Evolutionary conservation across 352 stramenopile genomes (phyloP), one percentile per base, ranked within the genome.

Genomic region (Phytophthora tubulina): DNA sequence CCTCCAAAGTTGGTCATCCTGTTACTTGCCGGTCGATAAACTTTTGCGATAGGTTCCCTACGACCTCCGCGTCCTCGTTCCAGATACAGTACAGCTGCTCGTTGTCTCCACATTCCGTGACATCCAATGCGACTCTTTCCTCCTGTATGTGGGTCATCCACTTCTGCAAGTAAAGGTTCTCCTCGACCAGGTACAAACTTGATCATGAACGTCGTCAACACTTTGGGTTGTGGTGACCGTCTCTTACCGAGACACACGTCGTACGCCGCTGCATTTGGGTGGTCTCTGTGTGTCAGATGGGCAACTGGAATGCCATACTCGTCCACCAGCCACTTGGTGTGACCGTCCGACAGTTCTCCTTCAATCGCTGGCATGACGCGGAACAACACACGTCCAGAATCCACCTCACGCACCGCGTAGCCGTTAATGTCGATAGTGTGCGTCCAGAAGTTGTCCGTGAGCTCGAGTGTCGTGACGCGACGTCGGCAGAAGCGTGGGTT

Each of bases 361-460:
- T 78, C 72, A 31, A 80, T 69, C 0, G 60, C 32, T 0, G 68
- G 69, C 69, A 78, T 54, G 7, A 85, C 63, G 27, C 72, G 75
- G 56, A 83, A 81, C 36, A 85, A 21, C 9, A 64, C 67, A 27
- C 71, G 73, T 0, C 60, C 65, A 0, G 69, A 71, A 42, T 72
- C 51, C 13, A 68, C 73, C 41, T 85, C 75, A 13, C 63, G 65
- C 56, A 85, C 67, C 4, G 58, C 59, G 38, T 75, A 82, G 62
- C 73, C 76, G 61, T 72, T 54, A 31, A 72, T 66, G 55, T 80
- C 68, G 32, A 77, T 63, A 2, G 68, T 32, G 50, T 78, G 64
- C 36, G 72, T 71, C 72, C 72, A 81, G 61, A 85, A 85, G 53
- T 78, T 80, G 72, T 85, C 75, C 8, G 59, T 46, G 9, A 85